Percentiles rank a stretch among this genome's conserved stretches.
phyloP scores from a whole-genome alignment of 805 yeast species.

The Scheffersomyces coipomensis region DNA sequence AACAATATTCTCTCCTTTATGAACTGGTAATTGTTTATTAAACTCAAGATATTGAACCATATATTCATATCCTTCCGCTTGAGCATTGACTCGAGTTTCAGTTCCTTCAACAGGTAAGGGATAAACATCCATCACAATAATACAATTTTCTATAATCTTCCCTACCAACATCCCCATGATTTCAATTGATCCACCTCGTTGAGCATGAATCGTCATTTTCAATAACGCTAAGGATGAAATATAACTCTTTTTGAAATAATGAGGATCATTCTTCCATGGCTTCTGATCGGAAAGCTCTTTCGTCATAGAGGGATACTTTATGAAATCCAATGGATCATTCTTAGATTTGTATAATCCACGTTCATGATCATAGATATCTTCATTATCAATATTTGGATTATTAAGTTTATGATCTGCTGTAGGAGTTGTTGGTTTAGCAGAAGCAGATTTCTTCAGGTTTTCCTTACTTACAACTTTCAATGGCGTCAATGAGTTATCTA shows the following conservation, averaged over 20 bases:
- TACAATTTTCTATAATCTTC: slow-evolving; percentile 49
- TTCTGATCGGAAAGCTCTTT: slow-evolving; percentile 10
- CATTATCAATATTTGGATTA: no score
- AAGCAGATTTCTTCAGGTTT: no score
- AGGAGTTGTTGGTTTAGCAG: no score
- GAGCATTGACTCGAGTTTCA: slow-evolving; percentile 93
- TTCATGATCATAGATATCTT: no score
- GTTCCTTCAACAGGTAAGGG: slow-evolving; percentile 94
- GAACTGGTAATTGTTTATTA: slow-evolving; percentile 38
- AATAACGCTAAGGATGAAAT: slow-evolving; percentile 70
- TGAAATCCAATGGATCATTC: not conserved
- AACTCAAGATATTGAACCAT: slow-evolving; percentile 81
- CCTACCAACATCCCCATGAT: slow-evolving; percentile 96
- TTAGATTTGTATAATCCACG: no score
- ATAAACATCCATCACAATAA: slow-evolving; percentile 78
- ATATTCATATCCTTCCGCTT: slow-evolving; percentile 89
- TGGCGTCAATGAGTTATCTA: not conserved
- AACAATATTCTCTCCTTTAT: slow-evolving; percentile 60
- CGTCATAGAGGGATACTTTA: slow-evolving; percentile 7
- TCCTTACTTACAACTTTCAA: not conserved
- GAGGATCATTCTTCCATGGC: slow-evolving; percentile 60
- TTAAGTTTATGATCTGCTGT: no score
- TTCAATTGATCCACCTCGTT: slow-evolving; percentile 82
- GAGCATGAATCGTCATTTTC: slow-evolving; percentile 79
- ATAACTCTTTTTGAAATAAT: slow-evolving; percentile 59